Base-by-base conservation (phyloP, 1,139 yeast genomes). In the Protomyces inouyei region DNA sequence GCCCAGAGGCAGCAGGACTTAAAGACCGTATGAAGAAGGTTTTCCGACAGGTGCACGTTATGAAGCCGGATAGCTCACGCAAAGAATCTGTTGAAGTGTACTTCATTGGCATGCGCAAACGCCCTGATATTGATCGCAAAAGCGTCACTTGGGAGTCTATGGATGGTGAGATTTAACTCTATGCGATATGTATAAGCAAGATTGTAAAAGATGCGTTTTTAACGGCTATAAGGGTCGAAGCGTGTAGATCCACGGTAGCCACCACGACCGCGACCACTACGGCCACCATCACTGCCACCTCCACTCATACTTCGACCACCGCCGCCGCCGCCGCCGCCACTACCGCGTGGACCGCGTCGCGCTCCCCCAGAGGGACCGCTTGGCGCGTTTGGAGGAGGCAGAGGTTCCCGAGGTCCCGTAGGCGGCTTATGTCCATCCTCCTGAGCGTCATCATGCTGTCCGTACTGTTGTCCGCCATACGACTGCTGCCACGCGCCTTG, bases 81-180 rank as follows among this genome's bases (percentile, higher is more conserved):
- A 72, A 76, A 12, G 88, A 83, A 68, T 84, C 88, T 0, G 81
- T 80, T 55, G 97, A 91, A 72, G 76, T 85, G 67, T 90, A 87
- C 73, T 86, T 88, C 71, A 81, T 93, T n/a, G 64, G 59, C 21
- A 60, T 60, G 64, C 59, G 54, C 38, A 60, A 54, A 36, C 16
- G 40, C 43, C 53, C 60, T 3, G 46, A 36, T 14, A 43, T 54
- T 21, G 32, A 53, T 16, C 63, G 63, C 5, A n/a, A 18, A 12
- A 43, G 48, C 23, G 48, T 43, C 25, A 43, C 48, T 6, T 43
- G 48, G 48, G 48, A 43, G 25, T 43, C 48, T 6, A 21, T n/a
- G 3, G 48, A 43, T 10, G 48, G 48, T n/a, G 48, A 43, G 5
- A 43, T 43, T 10, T 43, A 43, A 10, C 23, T 10, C 6, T 28